phyloP scores from a whole-genome alignment of 176 grass and related monocot genomes.

The Carex littledalei region DNA sequence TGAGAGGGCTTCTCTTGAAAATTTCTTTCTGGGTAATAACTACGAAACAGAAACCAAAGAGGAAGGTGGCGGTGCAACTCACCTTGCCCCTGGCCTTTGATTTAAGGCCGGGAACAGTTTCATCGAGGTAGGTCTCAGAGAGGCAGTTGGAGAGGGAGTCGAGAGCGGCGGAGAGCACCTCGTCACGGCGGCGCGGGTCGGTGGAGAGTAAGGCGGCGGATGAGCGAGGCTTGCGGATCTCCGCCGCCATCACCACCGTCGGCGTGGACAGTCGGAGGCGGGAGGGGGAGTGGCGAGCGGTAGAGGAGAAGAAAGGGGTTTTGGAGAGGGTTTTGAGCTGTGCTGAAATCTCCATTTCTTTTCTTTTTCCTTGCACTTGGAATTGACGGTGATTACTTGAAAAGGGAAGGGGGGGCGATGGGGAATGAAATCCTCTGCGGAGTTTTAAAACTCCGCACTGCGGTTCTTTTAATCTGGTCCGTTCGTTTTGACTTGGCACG shows the following conservation, averaged over 20 bases:
- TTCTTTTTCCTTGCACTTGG: background rate
- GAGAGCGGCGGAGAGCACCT: conserved; percentile 46
- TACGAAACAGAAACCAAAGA: background rate
- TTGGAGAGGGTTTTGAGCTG: conserved; percentile 24
- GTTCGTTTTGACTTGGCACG: too few species aligned
- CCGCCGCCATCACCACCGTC: conserved; percentile 5
- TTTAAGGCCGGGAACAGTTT: conserved; percentile 52
- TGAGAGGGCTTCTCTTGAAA: too few species aligned
- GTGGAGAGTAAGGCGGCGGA: conserved; percentile 33
- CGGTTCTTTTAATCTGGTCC: too few species aligned
- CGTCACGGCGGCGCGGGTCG: conserved; percentile 45
- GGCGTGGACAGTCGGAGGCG: background rate
- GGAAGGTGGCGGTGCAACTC: background rate
- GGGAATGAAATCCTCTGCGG: too few species aligned
- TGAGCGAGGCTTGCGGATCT: background rate
- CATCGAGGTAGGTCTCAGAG: conserved; percentile 76
- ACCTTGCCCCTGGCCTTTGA: conserved; percentile 78
- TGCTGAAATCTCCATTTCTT: background rate
- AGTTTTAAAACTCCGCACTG: too few species aligned
- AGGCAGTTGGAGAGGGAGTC: conserved; percentile 52
- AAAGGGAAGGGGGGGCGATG: too few species aligned
- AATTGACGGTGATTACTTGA: too few species aligned
- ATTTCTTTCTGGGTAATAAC: too few species aligned
- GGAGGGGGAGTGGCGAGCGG: conserved; percentile 8
- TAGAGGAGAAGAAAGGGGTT: background rate